These are phyloP conservation scores for Suhomyces terraborum DNA, from an alignment of 1,139 yeast species.

Conservation along the genomic window DNA sequence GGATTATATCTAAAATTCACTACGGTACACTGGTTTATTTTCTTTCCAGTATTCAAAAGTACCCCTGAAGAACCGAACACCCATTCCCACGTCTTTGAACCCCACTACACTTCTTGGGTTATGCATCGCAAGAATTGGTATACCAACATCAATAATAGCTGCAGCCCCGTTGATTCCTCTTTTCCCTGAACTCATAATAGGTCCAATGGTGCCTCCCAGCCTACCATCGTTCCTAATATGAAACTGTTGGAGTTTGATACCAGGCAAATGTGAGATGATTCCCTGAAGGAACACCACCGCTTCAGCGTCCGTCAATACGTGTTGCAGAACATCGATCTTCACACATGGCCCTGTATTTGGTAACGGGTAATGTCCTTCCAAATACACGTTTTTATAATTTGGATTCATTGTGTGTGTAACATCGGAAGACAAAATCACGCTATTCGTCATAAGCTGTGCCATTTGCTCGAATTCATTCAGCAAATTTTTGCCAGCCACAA, in stretches of 20 bases:
- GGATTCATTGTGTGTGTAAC: conserved; percentile 52
- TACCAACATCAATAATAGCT: conserved; percentile 45
- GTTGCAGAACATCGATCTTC: conserved; percentile 45
- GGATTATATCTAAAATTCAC: background rate
- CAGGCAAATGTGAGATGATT: conserved; percentile 23
- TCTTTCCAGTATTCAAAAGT: conserved; percentile 39
- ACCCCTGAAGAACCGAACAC: conserved; percentile 40
- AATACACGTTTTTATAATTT: conserved; percentile 39
- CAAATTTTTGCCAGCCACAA: conserved; percentile 11
- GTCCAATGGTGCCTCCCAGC: conserved; percentile 52
- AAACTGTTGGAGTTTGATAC: conserved; percentile 40
- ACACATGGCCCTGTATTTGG: conserved; percentile 47
- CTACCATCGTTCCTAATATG: conserved; percentile 48
- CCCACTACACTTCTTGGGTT: conserved; percentile 47
- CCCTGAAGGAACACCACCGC: conserved; percentile 29
- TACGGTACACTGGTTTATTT: conserved; percentile 5
- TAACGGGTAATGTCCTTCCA: conserved; percentile 42
- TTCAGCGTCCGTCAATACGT: conserved; percentile 46
- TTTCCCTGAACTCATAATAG: conserved; percentile 38
- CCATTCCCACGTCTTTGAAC: conserved; percentile 46
- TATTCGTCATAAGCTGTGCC: conserved; percentile 16
- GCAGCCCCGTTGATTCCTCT: conserved; percentile 38
- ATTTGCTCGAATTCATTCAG: conserved; percentile 11
- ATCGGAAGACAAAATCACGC: conserved; percentile 46
- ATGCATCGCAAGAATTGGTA: conserved; percentile 51